These are phyloP conservation scores for Ailanthus altissimus DNA, from an alignment of 345 rosid species.

Conservation along the genomic window DNA sequence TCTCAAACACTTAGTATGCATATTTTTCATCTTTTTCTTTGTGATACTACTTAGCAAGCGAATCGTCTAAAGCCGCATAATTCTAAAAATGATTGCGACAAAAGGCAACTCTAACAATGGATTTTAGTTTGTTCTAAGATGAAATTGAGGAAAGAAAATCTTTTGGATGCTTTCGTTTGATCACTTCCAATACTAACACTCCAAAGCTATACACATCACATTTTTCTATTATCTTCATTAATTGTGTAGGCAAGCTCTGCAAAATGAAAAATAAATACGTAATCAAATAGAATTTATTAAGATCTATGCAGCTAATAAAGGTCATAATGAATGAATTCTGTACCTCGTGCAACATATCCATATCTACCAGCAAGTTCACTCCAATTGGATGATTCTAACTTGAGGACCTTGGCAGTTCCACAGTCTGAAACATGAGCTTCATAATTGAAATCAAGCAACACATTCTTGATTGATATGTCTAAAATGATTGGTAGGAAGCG, in stretches of 20 bases:
- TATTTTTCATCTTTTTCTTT: too few species aligned
- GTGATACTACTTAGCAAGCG: too few species aligned
- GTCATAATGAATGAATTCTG: not conserved
- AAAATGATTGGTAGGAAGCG: slow-evolving; percentile 22
- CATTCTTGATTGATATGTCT: slow-evolving; percentile 31
- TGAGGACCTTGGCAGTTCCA: slow-evolving; percentile 20
- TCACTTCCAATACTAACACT: slow-evolving; percentile 20
- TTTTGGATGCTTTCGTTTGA: slow-evolving; percentile 22
- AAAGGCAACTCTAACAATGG: slow-evolving; percentile 21
- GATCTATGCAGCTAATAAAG: not conserved
- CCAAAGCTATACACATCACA: slow-evolving; percentile 31
- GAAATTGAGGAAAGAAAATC: not conserved
- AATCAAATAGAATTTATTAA: too few species aligned
- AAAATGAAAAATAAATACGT: not conserved
- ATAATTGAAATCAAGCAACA: slow-evolving; percentile 24
- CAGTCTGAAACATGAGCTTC: slow-evolving; percentile 30
- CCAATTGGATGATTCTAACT: slow-evolving; percentile 23
- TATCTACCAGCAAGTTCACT: slow-evolving; percentile 20
- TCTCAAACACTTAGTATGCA: too few species aligned
- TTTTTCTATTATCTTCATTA: slow-evolving; percentile 16
- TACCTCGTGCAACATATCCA: slow-evolving; percentile 38
- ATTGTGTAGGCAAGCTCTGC: slow-evolving; percentile 31
- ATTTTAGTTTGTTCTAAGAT: slow-evolving; percentile 10
- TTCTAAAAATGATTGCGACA: too few species aligned
- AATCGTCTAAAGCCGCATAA: too few species aligned